These are phyloP conservation scores for Tolypocladium pustulatum DNA, from an alignment of 2,329 filamentous ascomycete genomes.

Conservation along the genomic window DNA sequence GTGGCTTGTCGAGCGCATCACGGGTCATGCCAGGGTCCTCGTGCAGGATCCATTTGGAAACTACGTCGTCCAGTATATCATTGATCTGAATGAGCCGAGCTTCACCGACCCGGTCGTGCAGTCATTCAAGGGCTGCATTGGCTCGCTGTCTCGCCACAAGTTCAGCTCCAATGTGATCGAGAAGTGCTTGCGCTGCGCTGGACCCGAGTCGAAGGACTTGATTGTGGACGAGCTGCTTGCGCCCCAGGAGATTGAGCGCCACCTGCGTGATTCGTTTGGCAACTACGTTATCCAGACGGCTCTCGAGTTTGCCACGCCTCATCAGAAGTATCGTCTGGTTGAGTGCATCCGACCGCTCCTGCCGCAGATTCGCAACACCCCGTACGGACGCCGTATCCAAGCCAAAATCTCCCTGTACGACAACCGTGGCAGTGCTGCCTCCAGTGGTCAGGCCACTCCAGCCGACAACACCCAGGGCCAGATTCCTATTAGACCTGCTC, in stretches of 20 bases:
- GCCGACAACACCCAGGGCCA: conserved; percentile 44
- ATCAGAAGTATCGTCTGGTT: conserved; percentile 64
- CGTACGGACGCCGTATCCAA: conserved; percentile 87
- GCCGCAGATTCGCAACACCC: conserved; percentile 76
- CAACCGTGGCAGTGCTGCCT: conserved; percentile 29
- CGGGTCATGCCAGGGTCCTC: conserved; percentile 73
- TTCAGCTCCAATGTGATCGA: conserved; percentile 99
- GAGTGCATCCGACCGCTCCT: conserved; percentile 80
- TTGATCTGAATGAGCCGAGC: conserved; percentile 77
- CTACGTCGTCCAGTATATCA: conserved; percentile 97
- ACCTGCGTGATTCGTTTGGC: conserved; percentile 85
- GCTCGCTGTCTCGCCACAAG: conserved; percentile 77
- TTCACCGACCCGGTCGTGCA: conserved; percentile 85
- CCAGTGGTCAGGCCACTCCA: conserved; percentile 40
- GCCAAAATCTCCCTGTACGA: conserved; percentile 68
- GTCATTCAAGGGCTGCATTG: conserved; percentile 67
- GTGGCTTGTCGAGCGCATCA: conserved; percentile 79
- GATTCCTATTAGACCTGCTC: conserved; percentile 34
- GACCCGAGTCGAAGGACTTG: conserved; percentile 61
- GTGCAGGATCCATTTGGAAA: conserved; percentile 98
- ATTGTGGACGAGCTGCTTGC: conserved; percentile 75
- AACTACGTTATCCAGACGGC: conserved; percentile 99
- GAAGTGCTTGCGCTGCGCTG: conserved; percentile 83
- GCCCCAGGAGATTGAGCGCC: conserved; percentile 70
- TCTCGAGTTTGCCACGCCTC: conserved; percentile 68